Conservation (phyloP, 371 early-diverging fungal species). For the Rhizopus sp. region DNA sequence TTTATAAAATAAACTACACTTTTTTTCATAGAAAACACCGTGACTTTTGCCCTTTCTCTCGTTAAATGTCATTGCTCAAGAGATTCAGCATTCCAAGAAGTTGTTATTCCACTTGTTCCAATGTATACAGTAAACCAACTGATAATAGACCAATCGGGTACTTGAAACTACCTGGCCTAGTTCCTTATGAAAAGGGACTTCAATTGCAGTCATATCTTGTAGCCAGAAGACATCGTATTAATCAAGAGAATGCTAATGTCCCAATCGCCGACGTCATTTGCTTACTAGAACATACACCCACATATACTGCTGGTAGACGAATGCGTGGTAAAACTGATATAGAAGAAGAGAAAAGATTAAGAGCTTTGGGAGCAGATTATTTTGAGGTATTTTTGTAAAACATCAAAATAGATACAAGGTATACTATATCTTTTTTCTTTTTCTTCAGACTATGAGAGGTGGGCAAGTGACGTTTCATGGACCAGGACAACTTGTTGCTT, state of each 20-base stretch:
- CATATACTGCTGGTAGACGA: slow-evolving; percentile 91
- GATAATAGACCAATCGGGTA: slow-evolving; percentile 26
- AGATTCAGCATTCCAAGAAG: background rate
- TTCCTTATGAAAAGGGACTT: slow-evolving; percentile 61
- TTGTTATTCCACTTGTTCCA: slow-evolving; percentile 8
- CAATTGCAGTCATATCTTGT: slow-evolving; percentile 59
- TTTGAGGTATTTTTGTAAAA: slow-evolving; percentile 52
- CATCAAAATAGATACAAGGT: background rate
- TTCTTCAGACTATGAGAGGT: slow-evolving; percentile 71
- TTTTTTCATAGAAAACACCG: background rate
- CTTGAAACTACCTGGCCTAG: slow-evolving; percentile 16
- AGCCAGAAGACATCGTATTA: slow-evolving; percentile 41
- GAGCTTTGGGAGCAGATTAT: slow-evolving; percentile 75
- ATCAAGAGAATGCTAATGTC: slow-evolving; percentile 3
- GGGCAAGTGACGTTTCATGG: slow-evolving; percentile 98
- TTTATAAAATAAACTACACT: slow-evolving; percentile 1
- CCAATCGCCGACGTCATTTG: slow-evolving; percentile 63
- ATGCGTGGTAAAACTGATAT: slow-evolving; percentile 60
- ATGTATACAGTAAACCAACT: slow-evolving; percentile 10
- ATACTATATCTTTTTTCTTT: background rate
- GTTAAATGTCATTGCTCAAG: slow-evolving; percentile 1
- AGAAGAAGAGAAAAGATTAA: slow-evolving; percentile 61
- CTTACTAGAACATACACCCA: slow-evolving; percentile 87
- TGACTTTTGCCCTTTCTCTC: background rate
- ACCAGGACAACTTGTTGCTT: slow-evolving; percentile 95